These are phyloP conservation scores for Madurella fahalii DNA, from an alignment of 2,329 filamentous ascomycete species.

Conservation along the genomic window DNA sequence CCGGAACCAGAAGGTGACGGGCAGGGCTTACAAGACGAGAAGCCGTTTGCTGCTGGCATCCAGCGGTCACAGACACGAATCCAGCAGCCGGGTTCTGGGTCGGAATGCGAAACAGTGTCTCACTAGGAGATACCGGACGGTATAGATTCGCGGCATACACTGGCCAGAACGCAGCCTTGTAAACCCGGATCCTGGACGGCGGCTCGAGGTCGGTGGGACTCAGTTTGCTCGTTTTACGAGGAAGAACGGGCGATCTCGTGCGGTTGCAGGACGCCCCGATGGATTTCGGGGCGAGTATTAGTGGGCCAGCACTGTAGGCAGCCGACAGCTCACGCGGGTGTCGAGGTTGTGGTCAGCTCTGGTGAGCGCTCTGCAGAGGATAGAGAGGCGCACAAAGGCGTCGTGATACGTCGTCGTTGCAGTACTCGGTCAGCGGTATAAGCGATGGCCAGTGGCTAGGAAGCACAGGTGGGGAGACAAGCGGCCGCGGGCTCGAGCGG, in stretches of 20 bases:
- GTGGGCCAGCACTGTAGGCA: conserved; percentile 10
- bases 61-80: conserved; percentile 20
- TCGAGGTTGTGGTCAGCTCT: conserved; percentile 5
- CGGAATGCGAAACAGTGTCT: conserved; percentile 17
- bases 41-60: conserved; percentile 11
- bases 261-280: conserved; percentile 22
- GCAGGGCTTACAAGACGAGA: conserved; percentile 15
- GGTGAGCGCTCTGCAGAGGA: conserved; percentile 1
- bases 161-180: neutral
- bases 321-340: conserved; percentile 14
- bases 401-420: conserved; percentile 5
- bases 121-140: conserved; percentile 13
- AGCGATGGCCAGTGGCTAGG: neutral
- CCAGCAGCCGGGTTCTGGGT: conserved; percentile 24
- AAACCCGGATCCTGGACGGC: neutral
- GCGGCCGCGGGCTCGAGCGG: neutral
- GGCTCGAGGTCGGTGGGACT: conserved; percentile 9
- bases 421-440: neutral
- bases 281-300: conserved; percentile 6
- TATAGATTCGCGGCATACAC: conserved; percentile 5
- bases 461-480: neutral
- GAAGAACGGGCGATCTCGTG: conserved; percentile 7
- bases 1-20: neutral
- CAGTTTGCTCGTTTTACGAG: neutral
- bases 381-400: neutral